Evolutionary conservation across 176 grass and related monocot genomes (phyloP).

Genomic region (Eleusine indica): DNA sequence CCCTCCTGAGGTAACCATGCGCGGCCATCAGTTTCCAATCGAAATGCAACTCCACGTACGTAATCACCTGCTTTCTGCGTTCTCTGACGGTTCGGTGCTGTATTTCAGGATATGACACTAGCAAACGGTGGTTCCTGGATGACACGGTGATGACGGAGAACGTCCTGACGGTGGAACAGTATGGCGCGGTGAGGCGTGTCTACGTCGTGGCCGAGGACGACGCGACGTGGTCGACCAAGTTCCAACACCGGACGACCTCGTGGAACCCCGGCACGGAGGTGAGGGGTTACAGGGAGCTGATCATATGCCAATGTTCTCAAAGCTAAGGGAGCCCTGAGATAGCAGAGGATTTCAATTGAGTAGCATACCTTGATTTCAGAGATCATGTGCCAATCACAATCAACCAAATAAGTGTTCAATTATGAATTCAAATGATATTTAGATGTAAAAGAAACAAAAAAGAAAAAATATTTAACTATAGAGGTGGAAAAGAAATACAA

Average conservation of each 20-base stretch:
- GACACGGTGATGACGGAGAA: slow-evolving; percentile 13
- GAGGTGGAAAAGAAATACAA: no score
- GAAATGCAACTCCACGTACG: not conserved
- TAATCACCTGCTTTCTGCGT: not conserved
- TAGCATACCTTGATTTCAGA: not conserved
- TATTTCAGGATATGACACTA: slow-evolving; percentile 46
- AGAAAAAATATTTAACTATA: no score
- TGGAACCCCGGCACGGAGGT: slow-evolving; percentile 47
- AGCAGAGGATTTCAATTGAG: not conserved
- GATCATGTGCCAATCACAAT: not conserved
- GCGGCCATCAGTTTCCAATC: no score
- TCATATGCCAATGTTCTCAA: slow-evolving; percentile 60
- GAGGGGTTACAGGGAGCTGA: slow-evolving; percentile 36
- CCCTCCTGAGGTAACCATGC: slow-evolving; percentile 8
- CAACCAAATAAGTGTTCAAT: not conserved
- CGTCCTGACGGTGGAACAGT: slow-evolving; percentile 11
- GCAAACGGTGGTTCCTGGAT: slow-evolving; percentile 18
- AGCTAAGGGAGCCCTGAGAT: slow-evolving; percentile 42
- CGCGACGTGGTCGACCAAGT: not conserved
- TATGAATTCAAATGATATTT: not conserved
- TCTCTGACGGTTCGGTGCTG: not conserved
- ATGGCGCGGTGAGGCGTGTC: slow-evolving; percentile 34
- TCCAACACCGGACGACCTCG: slow-evolving; percentile 44
- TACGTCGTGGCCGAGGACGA: slow-evolving; percentile 47
- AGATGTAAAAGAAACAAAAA: no score